Base-by-base conservation (phyloP, 352 stramenopile genomes). In the Peronosclerospora sorghi region DNA sequence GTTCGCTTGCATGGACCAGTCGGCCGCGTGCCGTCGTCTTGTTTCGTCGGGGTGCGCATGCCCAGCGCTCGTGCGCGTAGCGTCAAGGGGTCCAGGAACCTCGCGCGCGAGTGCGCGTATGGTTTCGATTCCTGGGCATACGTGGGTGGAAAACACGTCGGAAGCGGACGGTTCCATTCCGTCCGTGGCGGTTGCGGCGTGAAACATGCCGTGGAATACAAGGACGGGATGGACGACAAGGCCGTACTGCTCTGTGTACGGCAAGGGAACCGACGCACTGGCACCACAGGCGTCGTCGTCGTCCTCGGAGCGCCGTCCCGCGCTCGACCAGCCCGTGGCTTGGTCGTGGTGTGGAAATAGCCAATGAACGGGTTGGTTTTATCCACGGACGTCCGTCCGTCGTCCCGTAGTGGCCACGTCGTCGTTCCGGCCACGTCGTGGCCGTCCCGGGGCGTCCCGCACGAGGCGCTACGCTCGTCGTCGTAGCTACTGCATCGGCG, bases 281-380 rank as follows among this genome's bases (percentile, higher is more conserved):
- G 54, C 4, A 50, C 39, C 18, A 39, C 45, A 4, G 48, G 41
- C 24, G 41, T 36, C 8, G n/a, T 30, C 29, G 52, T 52, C n/a
- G 19, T 14, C 10, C 29, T 20, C 21, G 35, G 26, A 35, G 20
- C 13, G 34, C 20, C 32, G 6, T 12, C 29, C 10, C 17, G 20
- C 1, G 17, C 9, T 41, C 5, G 13, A 5, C 7, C 48, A 41
- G 62, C 42, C 20, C 21, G 40, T 38, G 59, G 49, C 28, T 71
- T 54, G 5, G 46, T 61, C 8, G 58, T 65, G 29, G 58, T 81
- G 45, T 90, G 72, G 48, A 91, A 91, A 43, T 88, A 91, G 24
- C 78, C 78, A 45, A 91, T 86, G 50, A 91, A 91, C 15, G 78
- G 78, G 41, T 91, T 91, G 27, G 64, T 86, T 65, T 91, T 91